These are phyloP conservation scores for Diutina neorugosa DNA, from an alignment of 1,139 yeast species.

Conservation along the genomic window DNA sequence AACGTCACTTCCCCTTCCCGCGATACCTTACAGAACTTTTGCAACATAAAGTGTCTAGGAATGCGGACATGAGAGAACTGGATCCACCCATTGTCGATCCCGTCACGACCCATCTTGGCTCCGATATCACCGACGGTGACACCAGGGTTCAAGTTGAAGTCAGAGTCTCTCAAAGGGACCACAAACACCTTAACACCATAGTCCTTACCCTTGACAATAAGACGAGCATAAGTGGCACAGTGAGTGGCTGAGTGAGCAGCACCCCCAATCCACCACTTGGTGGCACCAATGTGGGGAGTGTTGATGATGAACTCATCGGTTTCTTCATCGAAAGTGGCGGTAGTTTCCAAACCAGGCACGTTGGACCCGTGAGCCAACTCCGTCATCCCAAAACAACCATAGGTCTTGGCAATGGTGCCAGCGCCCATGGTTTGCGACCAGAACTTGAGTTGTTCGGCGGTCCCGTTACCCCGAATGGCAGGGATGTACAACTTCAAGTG, in stretches of 20 bases:
- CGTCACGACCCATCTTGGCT: slow-evolving; percentile 85
- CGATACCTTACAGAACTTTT: slow-evolving; percentile 66
- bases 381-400: slow-evolving; percentile 92
- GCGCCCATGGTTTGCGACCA: slow-evolving; percentile 76
- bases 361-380: slow-evolving; percentile 92
- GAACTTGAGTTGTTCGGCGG: slow-evolving; percentile 43
- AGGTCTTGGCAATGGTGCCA: slow-evolving; percentile 46
- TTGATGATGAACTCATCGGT: slow-evolving; percentile 62
- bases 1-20: slow-evolving; percentile 55
- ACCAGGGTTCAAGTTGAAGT: slow-evolving; percentile 66
- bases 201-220: slow-evolving; percentile 71
- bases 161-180: slow-evolving; percentile 71
- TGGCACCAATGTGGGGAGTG: slow-evolving; percentile 85
- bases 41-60: slow-evolving; percentile 76
- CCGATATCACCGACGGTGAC: slow-evolving; percentile 85
- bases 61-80: slow-evolving; percentile 74
- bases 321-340: slow-evolving; percentile 62
- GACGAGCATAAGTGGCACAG: slow-evolving; percentile 68
- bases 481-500: slow-evolving; percentile 38
- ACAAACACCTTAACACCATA: slow-evolving; percentile 87
- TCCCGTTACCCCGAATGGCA: slow-evolving; percentile 39
- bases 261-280: slow-evolving; percentile 98
- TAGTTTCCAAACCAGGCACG: slow-evolving; percentile 87
- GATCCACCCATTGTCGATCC: slow-evolving; percentile 90
- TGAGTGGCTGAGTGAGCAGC: slow-evolving; percentile 93